phyloP scores from a whole-genome alignment of 75 land plant genomes.

The Sequoiadendron giganteum region DNA sequence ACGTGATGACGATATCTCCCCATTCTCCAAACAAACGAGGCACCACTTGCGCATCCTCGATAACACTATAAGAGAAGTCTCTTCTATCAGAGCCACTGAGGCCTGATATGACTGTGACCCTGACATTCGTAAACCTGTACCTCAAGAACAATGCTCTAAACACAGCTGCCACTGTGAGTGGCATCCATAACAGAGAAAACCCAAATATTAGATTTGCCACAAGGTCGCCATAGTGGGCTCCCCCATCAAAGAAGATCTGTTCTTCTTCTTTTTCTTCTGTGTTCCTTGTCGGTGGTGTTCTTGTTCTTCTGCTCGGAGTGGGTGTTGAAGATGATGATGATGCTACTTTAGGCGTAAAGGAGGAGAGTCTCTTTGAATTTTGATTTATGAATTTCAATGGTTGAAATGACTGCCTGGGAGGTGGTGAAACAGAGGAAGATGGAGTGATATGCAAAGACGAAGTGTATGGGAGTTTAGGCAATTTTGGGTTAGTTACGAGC shows the following conservation, averaged over 20 bases:
- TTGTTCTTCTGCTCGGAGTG: not conserved
- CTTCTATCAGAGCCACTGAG: constrained; percentile 81
- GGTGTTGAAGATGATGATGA: not conserved
- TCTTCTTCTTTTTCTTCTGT: constrained; percentile 23
- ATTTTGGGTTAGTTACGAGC: not conserved
- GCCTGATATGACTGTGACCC: constrained; percentile 91
- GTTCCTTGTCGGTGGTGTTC: not conserved
- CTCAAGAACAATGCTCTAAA: constrained; percentile 75
- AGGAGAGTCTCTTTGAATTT: not conserved
- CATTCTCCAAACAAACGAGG: constrained; percentile 93
- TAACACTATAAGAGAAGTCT: constrained; percentile 69
- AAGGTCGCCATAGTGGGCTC: constrained; percentile 95
- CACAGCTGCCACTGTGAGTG: constrained; percentile 83
- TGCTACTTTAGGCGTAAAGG: not conserved
- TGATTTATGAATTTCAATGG: not conserved
- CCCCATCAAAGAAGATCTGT: constrained; percentile 90
- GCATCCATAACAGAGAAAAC: constrained; percentile 86
- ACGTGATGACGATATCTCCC: constrained; percentile 87
- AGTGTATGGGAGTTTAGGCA: not conserved
- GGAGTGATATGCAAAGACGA: not conserved
- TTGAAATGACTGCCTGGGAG: not conserved
- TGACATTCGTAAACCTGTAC: constrained; percentile 80
- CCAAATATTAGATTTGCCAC: constrained; percentile 81
- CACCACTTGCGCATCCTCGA: constrained; percentile 83
- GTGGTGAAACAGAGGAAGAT: not conserved